Evolutionary conservation across 768 basidiomycete genomes (phyloP), one percentile per base, ranked within the genome.

Genomic region (Rhodotorula graminis): DNA sequence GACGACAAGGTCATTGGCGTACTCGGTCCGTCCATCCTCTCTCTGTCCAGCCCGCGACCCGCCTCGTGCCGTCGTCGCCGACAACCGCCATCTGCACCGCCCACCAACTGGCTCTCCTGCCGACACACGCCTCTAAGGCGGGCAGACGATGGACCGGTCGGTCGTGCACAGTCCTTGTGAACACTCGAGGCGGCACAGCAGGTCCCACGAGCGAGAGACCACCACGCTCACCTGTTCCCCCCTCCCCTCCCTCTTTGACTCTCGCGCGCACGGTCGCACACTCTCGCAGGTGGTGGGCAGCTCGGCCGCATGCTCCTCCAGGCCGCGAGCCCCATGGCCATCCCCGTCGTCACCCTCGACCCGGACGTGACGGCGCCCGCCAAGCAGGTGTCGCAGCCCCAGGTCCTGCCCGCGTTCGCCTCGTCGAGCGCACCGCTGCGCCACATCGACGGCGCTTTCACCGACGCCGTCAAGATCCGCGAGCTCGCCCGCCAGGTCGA

Each of bases 291-390:
- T 73, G 96, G 96, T 50, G 94, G 95, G 73, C 95, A 98, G 82
- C 87, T 99, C 37, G 95, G 95, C 37, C 92, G 95, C 33, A 99
- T 99, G 96, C 86, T 99, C 23, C 91, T 89, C 9, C 88, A 89
- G 46, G 88, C 94, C 0, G 94, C 95, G 7, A 89, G 93, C 5
- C 85, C 92, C 46, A 85, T 98, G 62, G 91, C 93, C 78, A 84
- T 96, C 77, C 86, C 89, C 53, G 83, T 94, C 27, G 81, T 93
- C 46, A 87, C 96, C 74, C 89, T 99, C 49, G 96, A 96, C 79
- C 86, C 87, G 18, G 92, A 91, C 23, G 83, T 85, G n/a, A 80
- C 85, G 68, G 86, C 85, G 1, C 96, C 95, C 0, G 96, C 95
- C 16, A 99, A 98, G 81, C 94, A 95, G 80, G 83, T 95, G 75